A percentile compares a stretch with the other conserved stretches of the same genome.
Conservation (phyloP, 2,329 filamentous ascomycete species). For the Tricladium varicosporioides region DNA sequence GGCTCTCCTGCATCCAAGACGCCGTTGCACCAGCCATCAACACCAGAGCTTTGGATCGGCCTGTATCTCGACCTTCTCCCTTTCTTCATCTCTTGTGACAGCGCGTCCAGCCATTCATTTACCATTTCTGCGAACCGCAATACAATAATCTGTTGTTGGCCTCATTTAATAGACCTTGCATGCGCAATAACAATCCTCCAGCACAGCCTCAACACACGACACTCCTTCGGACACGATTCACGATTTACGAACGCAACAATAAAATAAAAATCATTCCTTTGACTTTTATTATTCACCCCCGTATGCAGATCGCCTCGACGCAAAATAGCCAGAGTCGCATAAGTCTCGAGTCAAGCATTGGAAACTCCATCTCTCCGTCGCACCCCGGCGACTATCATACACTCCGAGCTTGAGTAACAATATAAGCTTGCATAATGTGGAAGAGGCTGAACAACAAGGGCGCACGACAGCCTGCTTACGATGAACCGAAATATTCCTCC, state of each 20-base stretch:
- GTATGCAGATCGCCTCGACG: not conserved
- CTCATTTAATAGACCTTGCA: not conserved
- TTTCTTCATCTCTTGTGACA: too few relatives aligned
- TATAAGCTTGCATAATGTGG: slow-evolving; percentile 46
- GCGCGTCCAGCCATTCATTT: too few relatives aligned
- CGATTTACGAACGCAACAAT: slow-evolving; percentile 2
- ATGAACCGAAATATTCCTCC: slow-evolving; percentile 44
- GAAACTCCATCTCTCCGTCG: not conserved
- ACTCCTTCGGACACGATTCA: slow-evolving; percentile 8
- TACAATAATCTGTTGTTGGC: too few relatives aligned
- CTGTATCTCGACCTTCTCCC: too few relatives aligned
- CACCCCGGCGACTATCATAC: slow-evolving; percentile 24
- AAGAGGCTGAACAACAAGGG: slow-evolving; percentile 47
- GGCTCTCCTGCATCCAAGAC: not conserved
- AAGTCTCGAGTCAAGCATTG: not conserved
- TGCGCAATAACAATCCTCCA: not conserved
- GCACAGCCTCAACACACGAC: not conserved
- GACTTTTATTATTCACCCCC: not conserved
- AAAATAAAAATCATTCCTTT: not conserved
- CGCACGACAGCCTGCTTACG: slow-evolving; percentile 38
- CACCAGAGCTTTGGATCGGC: too few relatives aligned
- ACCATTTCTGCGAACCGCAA: too few relatives aligned
- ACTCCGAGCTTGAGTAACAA: slow-evolving; percentile 5
- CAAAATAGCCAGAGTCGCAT: not conserved
- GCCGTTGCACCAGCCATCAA: not conserved